Evolutionary conservation across 177 flowering plant species (phyloP), one percentile per base, ranked within the genome.

Genomic region (Vitis hybrid): DNA sequence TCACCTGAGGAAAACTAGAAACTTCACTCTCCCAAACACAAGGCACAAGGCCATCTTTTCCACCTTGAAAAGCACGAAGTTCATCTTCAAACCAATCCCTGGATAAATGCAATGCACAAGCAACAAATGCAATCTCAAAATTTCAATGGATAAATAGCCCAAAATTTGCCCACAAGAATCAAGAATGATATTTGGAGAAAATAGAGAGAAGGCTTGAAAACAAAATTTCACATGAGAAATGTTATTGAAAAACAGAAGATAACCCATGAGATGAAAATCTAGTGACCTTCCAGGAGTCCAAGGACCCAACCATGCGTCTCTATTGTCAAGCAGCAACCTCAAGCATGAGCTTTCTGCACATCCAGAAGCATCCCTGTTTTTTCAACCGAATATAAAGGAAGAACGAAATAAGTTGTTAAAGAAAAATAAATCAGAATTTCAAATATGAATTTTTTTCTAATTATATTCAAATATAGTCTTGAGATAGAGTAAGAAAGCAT

Each of bases 21-120:
- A 79, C 76, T 73, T 93, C 95, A 72, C 75, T 73, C 51, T 90
- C 95, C 99, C 98, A 93, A 3, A 89, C 87, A 76, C 95, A 86
- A 50, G 98, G 97, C 83, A 89, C 66, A 51, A 90, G 78, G n/a
- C 98, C 97, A 85, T 92, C 97, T 73, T 88, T 87, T 71, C 95
- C 99, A 57, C 99, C 99, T 83, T 92, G 87, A 78, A 96, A 96
- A 65, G 93, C 94, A 67, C 97, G 90, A 69, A 96, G 93, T 74
- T 96, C 99, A 79, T 96, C 99, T 76, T 96, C 99, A 84, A 93
- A 89, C 97, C 91, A 96, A 76, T 96, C 99, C 87, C 98, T 93
- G 66, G 10, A 59, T 3, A 39, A 74, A 59, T 50, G 66, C 10
- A 69, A 39, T 7, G 10, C 72, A 57, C 18, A 74, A 70, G 26